Evolutionary conservation across 768 basidiomycete species (phyloP).

Genomic region (Suillus decipiens): DNA sequence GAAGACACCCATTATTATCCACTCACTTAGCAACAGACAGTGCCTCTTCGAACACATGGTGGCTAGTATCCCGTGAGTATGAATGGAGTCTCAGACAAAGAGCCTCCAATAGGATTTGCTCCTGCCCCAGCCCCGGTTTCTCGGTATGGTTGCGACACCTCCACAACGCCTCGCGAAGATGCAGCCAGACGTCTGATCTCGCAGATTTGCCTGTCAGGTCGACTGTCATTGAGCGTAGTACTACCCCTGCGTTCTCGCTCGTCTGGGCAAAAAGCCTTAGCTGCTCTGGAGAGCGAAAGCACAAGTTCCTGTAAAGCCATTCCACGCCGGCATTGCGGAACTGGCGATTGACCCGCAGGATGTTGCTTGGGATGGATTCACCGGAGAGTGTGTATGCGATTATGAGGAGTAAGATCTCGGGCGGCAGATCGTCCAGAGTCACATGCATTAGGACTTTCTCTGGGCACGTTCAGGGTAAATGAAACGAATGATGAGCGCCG

Average conservation of each 20-base stretch:
- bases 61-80: conserved; percentile 32
- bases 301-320: conserved; percentile 28
- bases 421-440: conserved; percentile 22
- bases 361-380: conserved; percentile 18
- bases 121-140: conserved; percentile 2
- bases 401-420: conserved; percentile 25
- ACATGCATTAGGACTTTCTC: conserved; percentile 1
- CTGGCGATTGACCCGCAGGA: conserved; percentile 24
- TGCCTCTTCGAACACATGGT: conserved; percentile 34
- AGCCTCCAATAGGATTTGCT: conserved; percentile 25
- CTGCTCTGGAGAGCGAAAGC: conserved; percentile 27
- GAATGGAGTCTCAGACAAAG: conserved; percentile 43
- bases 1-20: neutral
- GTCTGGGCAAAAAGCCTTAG: conserved; percentile 19
- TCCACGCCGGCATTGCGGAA: conserved; percentile 23
- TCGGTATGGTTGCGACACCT: conserved; percentile 22
- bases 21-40: conserved; percentile 40
- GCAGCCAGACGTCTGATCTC: conserved; percentile 27
- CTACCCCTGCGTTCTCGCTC: conserved; percentile 18
- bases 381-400: conserved; percentile 18
- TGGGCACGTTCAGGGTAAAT: neutral
- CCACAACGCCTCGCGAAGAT: conserved; percentile 28
- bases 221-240: conserved; percentile 30
- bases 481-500: conserved; percentile 1
- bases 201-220: conserved; percentile 32